Conservation (phyloP, 768 basidiomycete species). For the Tremella fuciformis region DNA sequence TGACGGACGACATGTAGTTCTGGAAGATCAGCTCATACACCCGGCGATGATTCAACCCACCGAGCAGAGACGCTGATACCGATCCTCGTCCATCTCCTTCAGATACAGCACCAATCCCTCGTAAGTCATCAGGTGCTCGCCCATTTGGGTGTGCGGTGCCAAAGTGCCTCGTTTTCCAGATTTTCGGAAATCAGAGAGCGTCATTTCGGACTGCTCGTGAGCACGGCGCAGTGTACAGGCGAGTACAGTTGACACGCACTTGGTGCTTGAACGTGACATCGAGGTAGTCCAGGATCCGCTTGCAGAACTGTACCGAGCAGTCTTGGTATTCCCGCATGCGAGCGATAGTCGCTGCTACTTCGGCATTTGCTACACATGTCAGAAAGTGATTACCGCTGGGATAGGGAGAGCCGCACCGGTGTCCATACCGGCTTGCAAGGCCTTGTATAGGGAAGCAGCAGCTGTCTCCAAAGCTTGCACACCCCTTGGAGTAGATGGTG, state of each 20-base stretch:
- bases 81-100: constrained; percentile 89
- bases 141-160: constrained; percentile 65
- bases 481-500: constrained; percentile 72
- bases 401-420: constrained; percentile 60
- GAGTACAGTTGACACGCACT: constrained; percentile 53
- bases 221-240: background rate
- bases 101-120: constrained; percentile 85
- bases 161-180: constrained; percentile 55
- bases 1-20: constrained; percentile 86
- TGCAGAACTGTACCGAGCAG: constrained; percentile 88
- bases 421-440: constrained; percentile 82
- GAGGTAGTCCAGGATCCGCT: constrained; percentile 81
- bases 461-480: constrained; percentile 77
- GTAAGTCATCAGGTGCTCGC: constrained; percentile 80
- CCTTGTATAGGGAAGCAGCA: constrained; percentile 87
- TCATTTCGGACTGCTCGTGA: constrained; percentile 51
- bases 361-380: constrained; percentile 53
- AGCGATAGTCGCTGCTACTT: constrained; percentile 97
- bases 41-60: constrained; percentile 56
- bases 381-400: background rate
- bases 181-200: constrained; percentile 48
- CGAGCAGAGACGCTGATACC: constrained; percentile 85
- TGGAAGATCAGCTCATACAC: constrained; percentile 48
- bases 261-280: constrained; percentile 88
- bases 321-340: constrained; percentile 84